Evolutionary conservation across 345 rosid genomes (phyloP).

Genomic region (Corchorus capsularis): DNA sequence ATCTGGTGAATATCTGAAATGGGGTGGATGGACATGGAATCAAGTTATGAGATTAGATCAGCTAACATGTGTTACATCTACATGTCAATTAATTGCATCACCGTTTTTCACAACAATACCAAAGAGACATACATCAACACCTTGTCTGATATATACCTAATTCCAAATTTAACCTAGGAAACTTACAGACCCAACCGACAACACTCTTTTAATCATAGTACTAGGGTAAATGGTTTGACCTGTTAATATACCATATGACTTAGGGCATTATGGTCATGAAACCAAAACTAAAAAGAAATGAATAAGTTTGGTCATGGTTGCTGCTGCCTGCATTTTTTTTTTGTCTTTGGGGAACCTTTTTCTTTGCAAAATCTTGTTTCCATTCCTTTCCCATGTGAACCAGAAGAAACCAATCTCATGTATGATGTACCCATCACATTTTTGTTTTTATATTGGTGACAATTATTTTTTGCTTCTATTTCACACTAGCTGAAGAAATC

Average conservation of each 20-base stretch:
- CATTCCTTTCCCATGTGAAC: constrained; percentile 11
- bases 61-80: background rate
- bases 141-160: constrained; percentile 6
- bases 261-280: constrained; percentile 9
- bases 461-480: constrained; percentile 1
- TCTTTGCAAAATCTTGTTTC: background rate
- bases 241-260: background rate
- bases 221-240: constrained; percentile 9
- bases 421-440: background rate
- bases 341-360: background rate
- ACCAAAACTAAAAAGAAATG: background rate
- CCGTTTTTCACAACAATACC: background rate
- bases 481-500: constrained; percentile 12
- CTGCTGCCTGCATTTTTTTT: background rate
- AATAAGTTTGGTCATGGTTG: background rate
- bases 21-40: background rate
- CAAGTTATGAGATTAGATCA: constrained; percentile 4
- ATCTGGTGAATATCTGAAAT: background rate
- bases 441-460: background rate
- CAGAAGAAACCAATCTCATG: background rate
- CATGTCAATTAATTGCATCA: background rate
- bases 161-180: constrained; percentile 12
- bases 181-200: constrained; percentile 19
- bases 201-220: background rate
- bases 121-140: background rate